Evolutionary conservation across 129 eudicot genomes (phyloP).

Genomic region (Artemisia argyi): DNA sequence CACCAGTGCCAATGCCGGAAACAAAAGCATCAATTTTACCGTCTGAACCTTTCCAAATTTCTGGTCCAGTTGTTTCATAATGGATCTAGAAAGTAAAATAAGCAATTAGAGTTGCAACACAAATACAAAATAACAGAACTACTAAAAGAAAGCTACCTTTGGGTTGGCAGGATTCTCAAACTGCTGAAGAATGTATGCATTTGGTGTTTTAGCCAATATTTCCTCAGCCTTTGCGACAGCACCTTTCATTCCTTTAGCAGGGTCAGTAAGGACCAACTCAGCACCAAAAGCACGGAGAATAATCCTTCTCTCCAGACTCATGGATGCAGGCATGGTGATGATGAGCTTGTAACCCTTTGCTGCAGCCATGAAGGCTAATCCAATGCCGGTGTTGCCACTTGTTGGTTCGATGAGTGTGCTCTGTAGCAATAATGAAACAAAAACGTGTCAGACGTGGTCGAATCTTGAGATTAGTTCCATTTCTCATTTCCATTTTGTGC

Average conservation of each 20-base stretch:
- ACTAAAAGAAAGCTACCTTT: conserved; percentile 46
- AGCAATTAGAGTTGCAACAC: conserved; percentile 20
- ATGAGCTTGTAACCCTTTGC: conserved; percentile 95
- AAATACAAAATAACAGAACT: neutral
- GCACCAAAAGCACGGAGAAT: conserved; percentile 96
- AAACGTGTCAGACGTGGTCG: conserved; percentile 5
- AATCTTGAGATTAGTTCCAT: neutral
- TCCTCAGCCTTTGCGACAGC: conserved; percentile 90
- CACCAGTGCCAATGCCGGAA: conserved; percentile 95
- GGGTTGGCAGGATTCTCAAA: conserved; percentile 96
- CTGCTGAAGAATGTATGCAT: conserved; percentile 88
- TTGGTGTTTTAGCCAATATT: conserved; percentile 76
- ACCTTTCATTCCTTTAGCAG: conserved; percentile 94
- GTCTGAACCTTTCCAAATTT: conserved; percentile 75
- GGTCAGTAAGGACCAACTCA: conserved; percentile 88
- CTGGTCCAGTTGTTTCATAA: conserved; percentile 95
- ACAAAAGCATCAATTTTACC: conserved; percentile 85
- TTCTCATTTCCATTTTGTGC: neutral
- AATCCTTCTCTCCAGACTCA: conserved; percentile 82
- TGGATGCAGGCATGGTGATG: conserved; percentile 94
- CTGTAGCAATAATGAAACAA: conserved; percentile 35
- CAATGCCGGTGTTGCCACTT: conserved; percentile 96
- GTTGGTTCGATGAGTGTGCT: conserved; percentile 93
- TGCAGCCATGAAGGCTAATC: conserved; percentile 93
- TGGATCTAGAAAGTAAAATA: conserved; percentile 51